Evolutionary conservation across 108 stramenopile genomes (phyloP), one percentile per base, ranked within the genome.

Genomic region (Heterococcus sp.): DNA sequence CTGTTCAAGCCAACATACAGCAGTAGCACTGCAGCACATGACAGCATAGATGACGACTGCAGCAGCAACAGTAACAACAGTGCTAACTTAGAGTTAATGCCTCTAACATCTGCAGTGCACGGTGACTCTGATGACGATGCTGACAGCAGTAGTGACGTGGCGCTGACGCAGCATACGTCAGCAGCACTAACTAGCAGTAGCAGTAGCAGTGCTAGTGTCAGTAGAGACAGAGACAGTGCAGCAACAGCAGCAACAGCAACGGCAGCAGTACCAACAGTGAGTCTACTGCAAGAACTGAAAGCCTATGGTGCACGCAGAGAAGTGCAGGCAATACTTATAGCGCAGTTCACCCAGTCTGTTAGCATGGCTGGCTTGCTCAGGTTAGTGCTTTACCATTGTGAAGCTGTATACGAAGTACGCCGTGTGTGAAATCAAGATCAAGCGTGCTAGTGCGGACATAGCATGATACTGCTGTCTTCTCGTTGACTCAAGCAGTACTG

Each of bases 321-420:
- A 66, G 83, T 84, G n/a, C 73, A 71, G 78, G 83, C 78, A 11
- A 84, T 84, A 29, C n/a, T 84, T 33, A 63, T 67, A n/a, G 83
- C 78, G 14, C 83, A 84, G 71, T 84, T 76, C 30, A 75, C 73
- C 31, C 83, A 84, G 28, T 81, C 83, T 29, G 75, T 76, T 74
- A 79, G 83, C 28, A 84, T 84, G 78, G 74, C 74, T 26, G 83
- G 83, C 29, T 65, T 84, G 28, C 74, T 84, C n/a, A 75, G 35
- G 3, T 77, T 68, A n/a, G n/a, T n/a, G n/a, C n/a, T n/a, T n/a
- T n/a, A n/a, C n/a, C n/a, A n/a, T n/a, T n/a, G n/a, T n/a, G n/a
- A n/a, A n/a, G n/a, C n/a, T n/a, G n/a, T n/a, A n/a, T n/a, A n/a
- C n/a, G n/a, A n/a, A n/a, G n/a, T n/a, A n/a, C n/a, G n/a, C n/a